Evolutionary conservation across 2,329 filamentous ascomycete genomes (phyloP).

Genomic region (Fusarium falciforme): DNA sequence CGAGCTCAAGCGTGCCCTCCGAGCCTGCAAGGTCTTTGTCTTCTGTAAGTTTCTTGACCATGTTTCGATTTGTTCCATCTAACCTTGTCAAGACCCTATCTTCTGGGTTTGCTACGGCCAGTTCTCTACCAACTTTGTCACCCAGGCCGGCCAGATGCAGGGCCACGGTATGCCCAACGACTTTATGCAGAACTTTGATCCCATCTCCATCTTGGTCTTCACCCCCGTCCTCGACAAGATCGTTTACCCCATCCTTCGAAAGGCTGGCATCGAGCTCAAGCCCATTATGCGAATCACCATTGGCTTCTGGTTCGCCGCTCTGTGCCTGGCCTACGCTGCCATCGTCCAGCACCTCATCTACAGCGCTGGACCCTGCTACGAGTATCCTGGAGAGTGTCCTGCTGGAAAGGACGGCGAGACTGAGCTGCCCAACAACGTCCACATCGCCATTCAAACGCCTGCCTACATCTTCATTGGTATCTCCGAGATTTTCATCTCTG

Average conservation of each 20-base stretch:
- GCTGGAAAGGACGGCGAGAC: constrained; percentile 46
- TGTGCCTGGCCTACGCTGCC: constrained; percentile 69
- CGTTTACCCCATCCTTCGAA: constrained; percentile 71
- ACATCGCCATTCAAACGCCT: constrained; percentile 65
- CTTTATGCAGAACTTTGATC: constrained; percentile 75
- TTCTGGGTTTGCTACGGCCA: constrained; percentile 78
- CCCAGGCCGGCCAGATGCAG: constrained; percentile 68
- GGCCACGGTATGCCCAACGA: constrained; percentile 77
- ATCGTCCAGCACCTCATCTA: constrained; percentile 73
- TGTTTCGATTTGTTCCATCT: not conserved
- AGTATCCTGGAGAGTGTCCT: constrained; percentile 54
- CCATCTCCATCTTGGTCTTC: constrained; percentile 74
- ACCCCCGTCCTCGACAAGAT: constrained; percentile 72
- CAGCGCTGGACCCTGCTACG: constrained; percentile 62
- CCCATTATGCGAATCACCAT: constrained; percentile 74
- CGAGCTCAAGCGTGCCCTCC: constrained; percentile 72
- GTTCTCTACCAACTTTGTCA: constrained; percentile 74
- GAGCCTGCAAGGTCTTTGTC: constrained; percentile 79
- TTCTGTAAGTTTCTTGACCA: constrained; percentile 55
- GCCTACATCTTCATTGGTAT: constrained; percentile 69
- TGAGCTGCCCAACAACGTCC: constrained; percentile 57
- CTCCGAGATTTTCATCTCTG: constrained; percentile 72
- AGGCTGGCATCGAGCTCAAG: constrained; percentile 67
- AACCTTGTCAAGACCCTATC: constrained; percentile 58
- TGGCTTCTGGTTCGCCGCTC: constrained; percentile 67